Evolutionary conservation across 495 filamentous ascomycete genomes (phyloP).

Genomic region (Xylaria venustula): DNA sequence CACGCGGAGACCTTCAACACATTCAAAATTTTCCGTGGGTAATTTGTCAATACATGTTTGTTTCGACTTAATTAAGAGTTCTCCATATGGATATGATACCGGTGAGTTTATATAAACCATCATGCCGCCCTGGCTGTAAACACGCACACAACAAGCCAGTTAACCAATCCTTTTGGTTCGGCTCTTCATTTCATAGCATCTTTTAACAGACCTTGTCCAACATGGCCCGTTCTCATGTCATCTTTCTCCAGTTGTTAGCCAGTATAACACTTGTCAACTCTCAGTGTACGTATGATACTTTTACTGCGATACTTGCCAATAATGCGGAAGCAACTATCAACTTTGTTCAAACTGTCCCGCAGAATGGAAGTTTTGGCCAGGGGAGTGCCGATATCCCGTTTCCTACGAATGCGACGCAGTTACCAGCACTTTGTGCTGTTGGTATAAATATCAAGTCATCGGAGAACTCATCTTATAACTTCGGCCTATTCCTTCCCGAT

Average conservation of each 20-base stretch:
- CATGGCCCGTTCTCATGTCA: conserved; percentile 10
- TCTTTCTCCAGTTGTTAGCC: conserved; percentile 13
- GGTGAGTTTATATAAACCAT: neutral
- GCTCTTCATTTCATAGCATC: neutral
- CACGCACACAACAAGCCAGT: too few relatives aligned
- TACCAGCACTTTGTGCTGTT: conserved; percentile 48
- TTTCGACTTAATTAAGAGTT: neutral
- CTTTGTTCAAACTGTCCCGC: conserved; percentile 23
- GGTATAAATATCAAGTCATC: conserved; percentile 46
- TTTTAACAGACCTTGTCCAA: neutral
- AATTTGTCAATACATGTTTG: neutral
- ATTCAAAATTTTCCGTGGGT: neutral
- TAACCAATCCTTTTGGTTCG: neutral
- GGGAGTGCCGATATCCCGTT: conserved; percentile 34
- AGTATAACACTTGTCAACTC: conserved; percentile 6
- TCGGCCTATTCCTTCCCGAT: conserved; percentile 50
- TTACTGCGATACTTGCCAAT: conserved; percentile 18
- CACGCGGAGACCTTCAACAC: neutral
- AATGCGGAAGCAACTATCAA: conserved; percentile 23
- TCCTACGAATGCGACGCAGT: conserved; percentile 36
- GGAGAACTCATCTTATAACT: conserved; percentile 42
- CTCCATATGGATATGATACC: too few relatives aligned
- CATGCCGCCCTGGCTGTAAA: neutral
- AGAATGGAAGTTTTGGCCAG: conserved; percentile 33
- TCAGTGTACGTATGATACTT: conserved; percentile 21